Base-by-base conservation (phyloP, 225 moss, liverwort and hornwort genomes). In the Pseudoscleropodium purum region DNA sequence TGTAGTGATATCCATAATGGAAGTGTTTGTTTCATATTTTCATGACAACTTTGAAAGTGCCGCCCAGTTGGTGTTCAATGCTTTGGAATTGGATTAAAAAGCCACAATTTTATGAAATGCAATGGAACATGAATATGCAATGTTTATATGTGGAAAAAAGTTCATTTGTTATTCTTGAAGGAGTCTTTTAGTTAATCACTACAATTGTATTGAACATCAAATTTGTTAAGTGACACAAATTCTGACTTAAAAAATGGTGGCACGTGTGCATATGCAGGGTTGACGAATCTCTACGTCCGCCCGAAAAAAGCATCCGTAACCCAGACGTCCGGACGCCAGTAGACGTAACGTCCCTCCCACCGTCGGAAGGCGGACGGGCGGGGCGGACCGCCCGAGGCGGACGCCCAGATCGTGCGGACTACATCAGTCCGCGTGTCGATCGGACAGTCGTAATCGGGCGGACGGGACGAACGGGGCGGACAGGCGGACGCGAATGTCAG, bases 41-140 rank as follows among this genome's bases (percentile, higher is more conserved):
- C 0, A 68, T 19, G 5, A 8, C 41, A 49, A 75, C 7, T 19
- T 2, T 47, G 9, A 47, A 47, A 33, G 11, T 31, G 1, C 20
- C 4, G 20, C n/a, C n/a, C n/a, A n/a, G 20, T 75, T 75, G 33
- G 31, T 47, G 4, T 47, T 75, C 11, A 47, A 31, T 75, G 18
- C 6, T 49, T 75, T 47, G 19, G 11, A 75, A 47, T 19, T 49
- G 4, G 33, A 31, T 49, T 49, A 7, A 49, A 49, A 75, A 75
- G 10, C 21, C 12, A 33, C 7, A 51, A 30, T 33, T 33, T 75
- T 33, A 51, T 33, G 4, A 49, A 76, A 76, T 76, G 18, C 21
- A 76, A 33, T 75, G 8, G 7, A 75, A 49, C 18, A 47, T 75
- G 3, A 49, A 0, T 2, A 11, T 16, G 2, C 0, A 0, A 2